Evolutionary conservation across 176 grass and related monocot genomes (phyloP).

Genomic region (Oryza longistaminata): DNA sequence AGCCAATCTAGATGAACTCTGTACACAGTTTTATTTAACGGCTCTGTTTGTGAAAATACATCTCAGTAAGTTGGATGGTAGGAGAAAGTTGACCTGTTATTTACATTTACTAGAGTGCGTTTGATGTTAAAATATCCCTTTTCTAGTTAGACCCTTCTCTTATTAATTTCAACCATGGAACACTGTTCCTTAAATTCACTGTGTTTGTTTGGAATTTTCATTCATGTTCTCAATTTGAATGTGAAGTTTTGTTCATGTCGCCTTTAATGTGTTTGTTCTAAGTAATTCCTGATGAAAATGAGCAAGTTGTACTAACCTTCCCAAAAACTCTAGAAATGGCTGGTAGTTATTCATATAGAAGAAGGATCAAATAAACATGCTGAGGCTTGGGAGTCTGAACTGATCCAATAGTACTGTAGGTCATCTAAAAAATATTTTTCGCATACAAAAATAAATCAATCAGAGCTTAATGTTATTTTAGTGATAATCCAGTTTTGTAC

Average conservation of each 20-base stretch:
- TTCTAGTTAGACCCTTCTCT: not conserved
- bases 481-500: not conserved
- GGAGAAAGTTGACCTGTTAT: not conserved
- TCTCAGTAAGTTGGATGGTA: not conserved
- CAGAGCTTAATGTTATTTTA: not conserved
- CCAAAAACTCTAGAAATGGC: not conserved
- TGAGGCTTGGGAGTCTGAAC: slow-evolving; percentile 6
- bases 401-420: not conserved
- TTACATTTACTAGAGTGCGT: not conserved
- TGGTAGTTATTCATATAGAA: not conserved
- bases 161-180: not conserved
- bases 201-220: not conserved
- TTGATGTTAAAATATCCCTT: not conserved
- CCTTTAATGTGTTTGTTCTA: not conserved
- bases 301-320: not conserved
- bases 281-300: not conserved
- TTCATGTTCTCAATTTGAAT: not conserved
- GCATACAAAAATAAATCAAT: not conserved
- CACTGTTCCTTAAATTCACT: not conserved
- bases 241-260: not conserved
- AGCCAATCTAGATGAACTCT: not conserved
- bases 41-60: not conserved
- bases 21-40: not conserved
- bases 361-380: not conserved
- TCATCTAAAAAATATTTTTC: not conserved